phyloP scores from a whole-genome alignment of 106 monocot species.

The Alisma plantagoaquatica region DNA sequence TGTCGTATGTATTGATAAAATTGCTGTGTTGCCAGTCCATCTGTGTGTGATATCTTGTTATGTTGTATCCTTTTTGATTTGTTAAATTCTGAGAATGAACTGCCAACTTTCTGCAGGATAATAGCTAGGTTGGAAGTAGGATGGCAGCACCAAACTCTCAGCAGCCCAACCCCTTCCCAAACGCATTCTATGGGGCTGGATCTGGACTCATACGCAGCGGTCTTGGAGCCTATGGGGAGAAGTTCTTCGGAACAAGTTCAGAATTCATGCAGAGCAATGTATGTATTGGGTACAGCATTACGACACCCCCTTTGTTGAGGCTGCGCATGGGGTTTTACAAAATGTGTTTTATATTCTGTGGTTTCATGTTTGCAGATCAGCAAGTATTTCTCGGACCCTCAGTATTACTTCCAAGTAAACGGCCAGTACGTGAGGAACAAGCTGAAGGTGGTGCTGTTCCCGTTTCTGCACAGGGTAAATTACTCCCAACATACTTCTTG shows the following conservation, averaged over 20 bases:
- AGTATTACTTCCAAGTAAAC: conserved; percentile 34
- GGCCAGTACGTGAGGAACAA: conserved; percentile 30
- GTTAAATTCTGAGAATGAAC: no score
- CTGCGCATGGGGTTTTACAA: background rate
- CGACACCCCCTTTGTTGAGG: background rate
- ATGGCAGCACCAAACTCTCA: no score
- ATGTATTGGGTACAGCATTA: background rate
- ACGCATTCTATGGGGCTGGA: conserved; percentile 28
- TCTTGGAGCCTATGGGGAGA: conserved; percentile 26
- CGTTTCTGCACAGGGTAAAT: conserved; percentile 31
- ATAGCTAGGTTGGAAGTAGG: no score
- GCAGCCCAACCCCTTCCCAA: conserved; percentile 25
- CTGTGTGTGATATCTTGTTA: no score
- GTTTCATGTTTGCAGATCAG: conserved; percentile 14
- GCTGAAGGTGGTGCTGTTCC: conserved; percentile 24
- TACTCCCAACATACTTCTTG: background rate
- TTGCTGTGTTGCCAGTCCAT: no score
- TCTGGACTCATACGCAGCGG: conserved; percentile 25
- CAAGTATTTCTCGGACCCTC: conserved; percentile 28
- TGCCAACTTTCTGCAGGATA: no score
- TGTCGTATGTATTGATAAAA: no score
- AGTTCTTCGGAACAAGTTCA: conserved; percentile 31
- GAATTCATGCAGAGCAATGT: conserved; percentile 41
- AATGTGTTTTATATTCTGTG: background rate
- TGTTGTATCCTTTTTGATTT: no score